Evolutionary conservation across 78 protist species (phyloP).

Genomic region (Dictyostelium firmibasis): DNA sequence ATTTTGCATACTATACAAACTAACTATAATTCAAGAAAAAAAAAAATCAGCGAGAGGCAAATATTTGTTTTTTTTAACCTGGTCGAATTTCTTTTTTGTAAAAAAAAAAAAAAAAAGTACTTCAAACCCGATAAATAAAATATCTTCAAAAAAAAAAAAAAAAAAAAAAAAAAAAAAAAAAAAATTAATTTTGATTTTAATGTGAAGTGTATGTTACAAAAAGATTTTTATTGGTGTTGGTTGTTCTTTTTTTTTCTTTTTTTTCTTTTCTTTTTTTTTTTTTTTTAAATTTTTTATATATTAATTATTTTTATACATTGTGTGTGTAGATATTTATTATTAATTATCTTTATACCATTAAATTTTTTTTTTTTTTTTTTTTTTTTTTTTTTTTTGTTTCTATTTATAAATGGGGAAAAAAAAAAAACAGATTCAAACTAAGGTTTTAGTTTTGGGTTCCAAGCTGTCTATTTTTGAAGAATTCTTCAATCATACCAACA

Average conservation of each 20-base stretch:
- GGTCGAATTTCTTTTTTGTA: too few relatives aligned
- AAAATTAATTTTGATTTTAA: background rate
- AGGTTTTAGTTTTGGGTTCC: background rate
- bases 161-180: too few relatives aligned
- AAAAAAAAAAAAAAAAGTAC: too few relatives aligned
- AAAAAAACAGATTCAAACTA: background rate
- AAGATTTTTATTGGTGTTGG: background rate
- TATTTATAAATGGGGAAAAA: background rate
- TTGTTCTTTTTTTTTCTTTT: too few relatives aligned
- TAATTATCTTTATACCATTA: background rate
- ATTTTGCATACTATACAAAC: background rate
- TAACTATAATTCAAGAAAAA: background rate
- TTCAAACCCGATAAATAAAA: background rate
- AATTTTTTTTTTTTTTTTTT: background rate
- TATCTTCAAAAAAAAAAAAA: background rate
- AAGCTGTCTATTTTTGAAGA: constrained; percentile 3
- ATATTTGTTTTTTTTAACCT: too few relatives aligned
- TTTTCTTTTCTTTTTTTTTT: too few relatives aligned
- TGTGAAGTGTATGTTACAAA: background rate
- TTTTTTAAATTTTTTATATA: background rate
- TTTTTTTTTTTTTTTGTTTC: background rate
- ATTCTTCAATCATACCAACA: constrained; percentile 59
- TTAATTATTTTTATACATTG: background rate
- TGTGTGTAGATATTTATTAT: background rate
- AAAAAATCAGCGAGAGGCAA: too few relatives aligned